Base-by-base conservation (phyloP, 176 grass and related monocot genomes). In the Cenchrus fungigraminus region DNA sequence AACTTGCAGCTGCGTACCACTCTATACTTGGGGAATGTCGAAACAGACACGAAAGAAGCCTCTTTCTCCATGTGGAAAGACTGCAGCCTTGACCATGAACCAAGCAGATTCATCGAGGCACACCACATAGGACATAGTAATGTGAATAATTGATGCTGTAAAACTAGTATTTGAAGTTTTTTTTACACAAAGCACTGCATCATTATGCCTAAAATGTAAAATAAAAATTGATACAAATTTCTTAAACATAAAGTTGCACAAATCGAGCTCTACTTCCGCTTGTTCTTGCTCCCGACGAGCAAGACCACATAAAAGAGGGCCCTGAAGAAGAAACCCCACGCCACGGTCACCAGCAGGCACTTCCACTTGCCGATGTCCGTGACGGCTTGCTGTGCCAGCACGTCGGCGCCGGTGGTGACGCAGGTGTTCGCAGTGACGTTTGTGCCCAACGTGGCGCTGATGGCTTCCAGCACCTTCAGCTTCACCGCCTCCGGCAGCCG, bases 321-420 rank as follows among this genome's bases (percentile, higher is more conserved):
- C 9, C 95, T 10, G 61, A 95, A 98, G 22, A 93, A 67, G 87
- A 98, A 95, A 0, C 95, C 92, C 82, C 91, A 98, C 0, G 89
- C 95, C 5, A 88, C 89, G 0, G 92, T 95, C 0, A 98, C 84
- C 3, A 90, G 85, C 54, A 98, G 29, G 68, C 95, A 95, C 25
- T 83, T 80, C 95, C 95, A 98, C 58, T 95, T 98, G 15, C 72
- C 22, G 1, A 98, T 84, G 52, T 98, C 90, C 0, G 73, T 93
- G 12, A 92, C 89, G 1, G 87, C 89, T 66, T 95, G 91, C 59
- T 90, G 85, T 65, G 47, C 40, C 49, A 98, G 72, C 37, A 98
- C 74, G 71, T 93, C 92, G 11, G 82, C 74, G 32, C 95, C 95
- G 46, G 92, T 98, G 51, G 83, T 80, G 1, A 98, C 76, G 68